phyloP scores from a whole-genome alignment of 371 early-diverging fungal genomes.

The Rhizopus arrhizus region DNA sequence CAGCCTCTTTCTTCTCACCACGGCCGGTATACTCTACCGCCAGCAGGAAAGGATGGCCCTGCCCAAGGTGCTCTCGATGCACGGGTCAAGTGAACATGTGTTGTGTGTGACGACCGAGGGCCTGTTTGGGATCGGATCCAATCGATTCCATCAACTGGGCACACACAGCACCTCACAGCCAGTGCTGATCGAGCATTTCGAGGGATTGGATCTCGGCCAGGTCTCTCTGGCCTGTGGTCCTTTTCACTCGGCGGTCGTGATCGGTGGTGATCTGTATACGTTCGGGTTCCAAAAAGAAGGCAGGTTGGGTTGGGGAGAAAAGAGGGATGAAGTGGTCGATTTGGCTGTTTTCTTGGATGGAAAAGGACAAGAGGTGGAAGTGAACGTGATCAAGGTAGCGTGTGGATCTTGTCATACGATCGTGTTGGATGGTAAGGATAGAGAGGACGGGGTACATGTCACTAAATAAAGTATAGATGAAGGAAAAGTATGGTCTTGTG shows the following conservation, averaged over 20 bases:
- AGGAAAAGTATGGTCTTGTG: constrained; percentile 43
- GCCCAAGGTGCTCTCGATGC: constrained; percentile 16
- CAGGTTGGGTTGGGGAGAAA: constrained; percentile 33
- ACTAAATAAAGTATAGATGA: constrained; percentile 19
- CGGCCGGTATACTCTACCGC: not conserved
- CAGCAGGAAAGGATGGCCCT: not conserved
- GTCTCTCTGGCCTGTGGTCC: constrained; percentile 29
- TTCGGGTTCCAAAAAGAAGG: constrained; percentile 47
- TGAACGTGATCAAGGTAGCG: constrained; percentile 30
- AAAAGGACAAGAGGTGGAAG: constrained; percentile 21
- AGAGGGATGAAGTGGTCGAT: constrained; percentile 12
- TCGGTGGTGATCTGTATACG: constrained; percentile 42
- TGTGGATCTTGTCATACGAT: constrained; percentile 46
- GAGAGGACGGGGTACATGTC: not conserved
- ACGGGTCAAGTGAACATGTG: constrained; percentile 32
- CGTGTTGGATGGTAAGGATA: constrained; percentile 37
- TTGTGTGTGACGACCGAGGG: constrained; percentile 30
- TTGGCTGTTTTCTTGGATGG: constrained; percentile 28
- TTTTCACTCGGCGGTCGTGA: constrained; percentile 44
- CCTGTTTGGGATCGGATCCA: constrained; percentile 42
- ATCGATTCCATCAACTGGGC: constrained; percentile 45
- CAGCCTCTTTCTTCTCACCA: constrained; percentile 16
- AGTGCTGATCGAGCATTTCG: constrained; percentile 33
- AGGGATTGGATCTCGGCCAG: constrained; percentile 20
- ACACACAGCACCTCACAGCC: constrained; percentile 16